Evolutionary conservation across 257 asterid genomes (phyloP), one percentile per base, ranked within the genome.

Genomic region (Solanum chiquidenum): DNA sequence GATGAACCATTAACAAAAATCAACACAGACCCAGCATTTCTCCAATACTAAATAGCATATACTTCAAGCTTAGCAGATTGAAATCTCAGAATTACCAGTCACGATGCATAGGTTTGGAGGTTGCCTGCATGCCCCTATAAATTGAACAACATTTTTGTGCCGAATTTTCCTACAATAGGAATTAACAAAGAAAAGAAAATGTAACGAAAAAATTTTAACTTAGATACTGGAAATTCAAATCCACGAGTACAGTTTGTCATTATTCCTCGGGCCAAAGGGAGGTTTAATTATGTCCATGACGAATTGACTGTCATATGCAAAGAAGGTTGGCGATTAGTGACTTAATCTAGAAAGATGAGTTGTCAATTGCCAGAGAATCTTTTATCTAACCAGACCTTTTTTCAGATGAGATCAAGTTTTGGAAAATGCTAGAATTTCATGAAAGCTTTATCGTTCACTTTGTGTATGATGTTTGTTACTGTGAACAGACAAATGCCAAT

Each of bases 111-210:
- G 68, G 27, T 21, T 21, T 58, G 68, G 68, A 58, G 68, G 68
- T 58, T 21, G 68, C 25, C 25, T 58, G 68, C 68, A 58, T 58
- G 68, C 68, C 27, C 68, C 27, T 8, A 58, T 58, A 58, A 20
- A 58, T 58, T 58, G 68, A 58, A 58, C 68, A 58, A 58, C 68
- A 21, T 58, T 58, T 58, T 58, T 58, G 68, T 21, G 68, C 68
- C 68, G 27, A 58, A 58, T 58, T 58, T 58, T 58, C 27, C 93
- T 91, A 89, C 49, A 74, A 35, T 14, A 35, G 31, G 29, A 74
- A 23, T 20, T 74, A 74, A 74, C 31, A 49, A 49, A 49, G 23
- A 49, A 49, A 74, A 38, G 38, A 73, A 34, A 74, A 35, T 14
- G 12, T 38, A 74, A 74, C 9, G 6, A 74, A 38, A 25, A 74